phyloP scores from a whole-genome alignment of 1,139 yeast genomes.

The Lodderomyces beijingensis region DNA sequence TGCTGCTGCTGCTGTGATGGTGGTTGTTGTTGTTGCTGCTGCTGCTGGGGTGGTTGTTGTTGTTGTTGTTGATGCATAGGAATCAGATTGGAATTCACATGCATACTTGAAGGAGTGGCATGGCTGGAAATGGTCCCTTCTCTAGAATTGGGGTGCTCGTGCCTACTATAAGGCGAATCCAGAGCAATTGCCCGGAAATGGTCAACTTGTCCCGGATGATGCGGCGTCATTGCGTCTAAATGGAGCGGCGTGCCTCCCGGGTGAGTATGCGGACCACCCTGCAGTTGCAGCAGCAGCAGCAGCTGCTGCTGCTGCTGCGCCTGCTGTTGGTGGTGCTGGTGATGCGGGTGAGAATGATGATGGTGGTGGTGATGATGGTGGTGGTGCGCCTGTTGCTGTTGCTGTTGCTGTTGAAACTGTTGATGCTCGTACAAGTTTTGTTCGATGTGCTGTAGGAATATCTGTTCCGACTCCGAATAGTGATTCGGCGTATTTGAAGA shows the following conservation, averaged over 20 bases:
- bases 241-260: too few species aligned
- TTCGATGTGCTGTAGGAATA: slow-evolving; percentile 25
- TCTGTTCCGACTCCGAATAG: slow-evolving; percentile 20
- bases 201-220: slow-evolving; percentile 6
- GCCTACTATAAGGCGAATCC: not conserved
- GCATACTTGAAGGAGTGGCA: slow-evolving; percentile 2
- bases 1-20: slow-evolving; percentile 10
- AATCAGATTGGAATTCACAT: slow-evolving; percentile 1
- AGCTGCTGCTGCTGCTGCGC: slow-evolving; percentile 2
- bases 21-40: slow-evolving; percentile 9
- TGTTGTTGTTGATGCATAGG: slow-evolving; percentile 11
- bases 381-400: slow-evolving; percentile 8
- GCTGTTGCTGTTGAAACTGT: slow-evolving; percentile 11
- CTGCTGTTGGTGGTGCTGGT: slow-evolving; percentile 6
- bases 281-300: slow-evolving; percentile 4
- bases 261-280: not conserved
- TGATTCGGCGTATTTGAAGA: slow-evolving; percentile 8
- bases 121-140: not conserved
- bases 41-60: slow-evolving; percentile 3
- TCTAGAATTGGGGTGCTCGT: not conserved
- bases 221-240: slow-evolving; percentile 7
- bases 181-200: too few species aligned
- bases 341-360: too few species aligned
- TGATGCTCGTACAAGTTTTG: slow-evolving; percentile 20
- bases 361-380: slow-evolving; percentile 6